Evolutionary conservation across 208 protist genomes (phyloP), one percentile per base, ranked within the genome.

Genomic region (Entamoeba moshkovskii): DNA sequence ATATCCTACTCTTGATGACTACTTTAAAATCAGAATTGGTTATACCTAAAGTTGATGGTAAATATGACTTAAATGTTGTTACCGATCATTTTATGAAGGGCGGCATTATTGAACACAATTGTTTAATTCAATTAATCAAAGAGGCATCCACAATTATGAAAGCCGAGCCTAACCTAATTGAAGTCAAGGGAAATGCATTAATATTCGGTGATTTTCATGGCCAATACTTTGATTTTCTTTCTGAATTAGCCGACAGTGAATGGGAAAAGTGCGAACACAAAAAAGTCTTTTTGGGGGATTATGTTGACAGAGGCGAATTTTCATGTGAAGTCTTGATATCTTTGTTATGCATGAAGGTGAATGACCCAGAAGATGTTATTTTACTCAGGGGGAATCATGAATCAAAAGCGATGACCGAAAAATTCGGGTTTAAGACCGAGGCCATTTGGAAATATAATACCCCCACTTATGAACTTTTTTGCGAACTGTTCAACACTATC

Each of bases 261-360:
- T 93, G 94, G 29, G 4, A 46, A 15, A 45, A 18, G n/a, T 66
- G 38, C 25, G 3, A 5, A 22, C 93, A 93, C 44, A 94, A 93
- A 22, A 95, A 85, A 52, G 25, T 95, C 18, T 95, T 95, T 92
- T 42, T 95, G 16, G 95, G 95, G 52, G 95, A 95, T 93, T 95
- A 94, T 42, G 94, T 95, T 52, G 95, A 95, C 44, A 1, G 95
- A 93, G 95, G 95, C 1, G 44, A 45, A 44, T 95, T 92, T 25
- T 93, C 92, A 5, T 38, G 94, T 52, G 95, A 95, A 42, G 93
- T 93, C 16, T 33, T 95, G 18, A 33, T 95, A 13, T 45, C 66
- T 8, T 91, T 95, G 44, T n/a, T 94, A 5, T 33, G 33, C 52
- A 33, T 94, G 49, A 95, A 95, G 22, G 16, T 94, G 11, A 18